phyloP scores from a whole-genome alignment of 805 yeast species.

The Metschnikowia drakensbergensis region DNA sequence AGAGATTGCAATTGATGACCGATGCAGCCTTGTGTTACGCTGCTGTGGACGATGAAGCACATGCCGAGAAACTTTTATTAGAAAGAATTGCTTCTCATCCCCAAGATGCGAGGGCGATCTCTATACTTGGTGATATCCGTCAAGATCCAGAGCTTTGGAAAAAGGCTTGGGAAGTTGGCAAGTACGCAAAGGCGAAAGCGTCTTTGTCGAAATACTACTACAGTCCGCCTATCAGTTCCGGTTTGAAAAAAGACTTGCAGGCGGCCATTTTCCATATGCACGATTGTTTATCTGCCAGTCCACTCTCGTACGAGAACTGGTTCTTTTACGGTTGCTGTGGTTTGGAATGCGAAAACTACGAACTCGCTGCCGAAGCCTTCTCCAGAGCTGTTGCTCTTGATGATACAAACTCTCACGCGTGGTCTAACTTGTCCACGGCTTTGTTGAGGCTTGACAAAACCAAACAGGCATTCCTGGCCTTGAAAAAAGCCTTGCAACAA shows the following conservation, averaged over 20 bases:
- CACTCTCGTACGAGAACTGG: constrained; percentile 80
- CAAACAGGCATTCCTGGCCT: constrained; percentile 79
- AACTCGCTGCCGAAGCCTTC: constrained; percentile 85
- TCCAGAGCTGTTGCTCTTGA: constrained; percentile 85
- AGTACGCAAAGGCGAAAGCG: constrained; percentile 79
- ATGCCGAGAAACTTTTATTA: constrained; percentile 59
- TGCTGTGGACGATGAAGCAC: constrained; percentile 67
- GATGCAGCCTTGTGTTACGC: constrained; percentile 92
- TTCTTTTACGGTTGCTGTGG: constrained; percentile 90
- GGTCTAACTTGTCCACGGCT: constrained; percentile 90
- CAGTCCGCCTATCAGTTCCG: constrained; percentile 56
- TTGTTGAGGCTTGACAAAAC: constrained; percentile 59
- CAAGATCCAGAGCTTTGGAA: constrained; percentile 76
- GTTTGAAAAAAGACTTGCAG: constrained; percentile 47
- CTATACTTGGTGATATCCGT: constrained; percentile 81
- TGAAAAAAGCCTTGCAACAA: constrained; percentile 69
- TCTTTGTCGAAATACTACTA: constrained; percentile 73
- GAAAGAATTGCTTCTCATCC: constrained; percentile 55
- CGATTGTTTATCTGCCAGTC: constrained; percentile 70
- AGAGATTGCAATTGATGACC: constrained; percentile 66
- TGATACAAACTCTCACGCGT: constrained; percentile 73
- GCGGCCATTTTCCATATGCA: constrained; percentile 62
- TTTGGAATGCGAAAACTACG: constrained; percentile 64
- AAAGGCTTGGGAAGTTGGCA: constrained; percentile 82
- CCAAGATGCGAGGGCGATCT: constrained; percentile 75